Percentiles rank a stretch among this genome's conserved stretches.
Evolutionary conservation across 148 eudicot species (phyloP).

Genomic region (Suaeda aralocaspica): DNA sequence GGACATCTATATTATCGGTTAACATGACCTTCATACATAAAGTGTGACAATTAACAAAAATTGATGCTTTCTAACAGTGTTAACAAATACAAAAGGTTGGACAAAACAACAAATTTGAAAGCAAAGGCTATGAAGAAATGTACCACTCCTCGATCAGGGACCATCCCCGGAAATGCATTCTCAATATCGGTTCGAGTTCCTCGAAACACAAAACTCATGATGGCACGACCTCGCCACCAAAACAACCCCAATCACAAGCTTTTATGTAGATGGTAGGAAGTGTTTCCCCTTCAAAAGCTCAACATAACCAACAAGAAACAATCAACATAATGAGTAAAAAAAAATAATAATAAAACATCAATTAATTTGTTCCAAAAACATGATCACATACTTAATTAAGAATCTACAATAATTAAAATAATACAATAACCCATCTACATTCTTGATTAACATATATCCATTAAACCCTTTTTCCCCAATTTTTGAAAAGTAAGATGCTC

Average conservation of each 20-base stretch:
- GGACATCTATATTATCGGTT: too few species aligned
- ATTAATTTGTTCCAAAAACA: not conserved
- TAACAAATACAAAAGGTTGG: too few species aligned
- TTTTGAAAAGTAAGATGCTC: not conserved
- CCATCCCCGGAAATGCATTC: constrained; percentile 68
- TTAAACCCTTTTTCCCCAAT: not conserved
- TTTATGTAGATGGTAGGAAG: not conserved
- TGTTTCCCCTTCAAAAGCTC: not conserved
- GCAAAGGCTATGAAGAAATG: not conserved
- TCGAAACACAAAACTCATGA: constrained; percentile 94
- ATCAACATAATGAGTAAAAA: constrained; percentile 1
- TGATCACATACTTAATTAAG: constrained; percentile 6
- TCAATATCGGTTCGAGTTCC: constrained; percentile 81
- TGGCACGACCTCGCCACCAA: constrained; percentile 20
- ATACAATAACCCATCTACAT: not conserved
- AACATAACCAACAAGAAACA: constrained; percentile 4
- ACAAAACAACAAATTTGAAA: not conserved
- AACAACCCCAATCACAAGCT: constrained; percentile 15
- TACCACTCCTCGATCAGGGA: constrained; percentile 89
- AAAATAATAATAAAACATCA: constrained; percentile 6
- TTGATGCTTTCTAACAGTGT: too few species aligned
- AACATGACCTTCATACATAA: too few species aligned
- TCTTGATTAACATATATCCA: not conserved
- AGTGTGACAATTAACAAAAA: too few species aligned
- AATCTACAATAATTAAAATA: not conserved